These are phyloP conservation scores for Prunus padus DNA, from an alignment of 306 rosid species.

Conservation along the genomic window DNA sequence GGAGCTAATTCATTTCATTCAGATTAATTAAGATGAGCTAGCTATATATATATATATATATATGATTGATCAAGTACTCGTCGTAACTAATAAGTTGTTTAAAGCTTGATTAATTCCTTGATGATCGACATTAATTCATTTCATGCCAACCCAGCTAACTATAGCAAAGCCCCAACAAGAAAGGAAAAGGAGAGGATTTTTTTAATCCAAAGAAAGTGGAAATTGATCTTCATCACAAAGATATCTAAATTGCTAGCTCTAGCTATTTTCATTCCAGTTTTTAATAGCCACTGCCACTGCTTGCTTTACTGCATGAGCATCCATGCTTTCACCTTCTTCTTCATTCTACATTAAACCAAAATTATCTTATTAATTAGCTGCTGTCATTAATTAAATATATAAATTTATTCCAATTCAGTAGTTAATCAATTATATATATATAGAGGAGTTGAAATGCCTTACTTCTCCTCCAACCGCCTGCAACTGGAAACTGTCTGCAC, in stretches of 20 bases:
- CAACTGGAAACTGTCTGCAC: slow-evolving; percentile 72
- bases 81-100: background rate
- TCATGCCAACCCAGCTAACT: slow-evolving; percentile 14
- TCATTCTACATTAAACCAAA: slow-evolving; percentile 34
- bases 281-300: slow-evolving; percentile 48
- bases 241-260: background rate
- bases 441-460: slow-evolving; percentile 23
- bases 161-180: background rate
- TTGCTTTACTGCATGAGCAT: slow-evolving; percentile 47
- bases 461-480: slow-evolving; percentile 92
- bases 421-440: background rate
- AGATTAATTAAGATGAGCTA: background rate
- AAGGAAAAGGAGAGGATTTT: background rate
- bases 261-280: slow-evolving; percentile 42
- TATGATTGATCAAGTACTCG: slow-evolving; percentile 4
- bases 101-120: background rate
- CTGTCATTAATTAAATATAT: background rate
- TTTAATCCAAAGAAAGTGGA: background rate
- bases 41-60: background rate
- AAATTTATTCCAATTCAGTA: background rate
- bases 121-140: background rate
- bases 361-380: background rate
- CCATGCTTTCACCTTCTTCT: slow-evolving; percentile 42
- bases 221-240: background rate
- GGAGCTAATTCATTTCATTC: background rate